Evolutionary conservation across 257 asterid species (phyloP).

Genomic region (Apocynum venetum): DNA sequence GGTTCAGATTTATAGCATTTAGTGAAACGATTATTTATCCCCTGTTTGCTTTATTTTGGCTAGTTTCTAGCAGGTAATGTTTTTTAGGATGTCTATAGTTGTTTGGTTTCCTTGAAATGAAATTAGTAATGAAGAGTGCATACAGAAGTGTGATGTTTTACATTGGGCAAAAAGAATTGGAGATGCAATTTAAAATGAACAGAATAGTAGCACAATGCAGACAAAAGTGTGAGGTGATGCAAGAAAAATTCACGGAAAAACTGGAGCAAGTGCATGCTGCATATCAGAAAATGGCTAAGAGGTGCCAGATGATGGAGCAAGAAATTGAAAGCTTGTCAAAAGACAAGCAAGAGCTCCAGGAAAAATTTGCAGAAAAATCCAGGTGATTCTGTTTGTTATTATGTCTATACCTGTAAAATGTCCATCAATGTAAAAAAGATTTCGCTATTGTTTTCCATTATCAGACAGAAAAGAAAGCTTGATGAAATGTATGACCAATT

Average conservation of each 20-base stretch:
- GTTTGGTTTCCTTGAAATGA: constrained; percentile 35
- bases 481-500: constrained; percentile 96
- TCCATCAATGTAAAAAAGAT: neutral
- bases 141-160: constrained; percentile 72
- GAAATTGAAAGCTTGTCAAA: constrained; percentile 68
- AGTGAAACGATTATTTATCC: neutral
- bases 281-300: constrained; percentile 77
- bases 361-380: constrained; percentile 87
- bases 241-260: constrained; percentile 82
- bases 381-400: constrained; percentile 39
- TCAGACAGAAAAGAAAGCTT: constrained; percentile 97
- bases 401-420: neutral
- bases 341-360: constrained; percentile 93
- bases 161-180: constrained; percentile 85
- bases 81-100: constrained; percentile 7
- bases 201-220: constrained; percentile 70
- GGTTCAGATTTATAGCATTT: neutral
- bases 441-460: constrained; percentile 12
- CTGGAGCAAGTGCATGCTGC: constrained; percentile 81
- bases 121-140: constrained; percentile 64
- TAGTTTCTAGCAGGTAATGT: neutral
- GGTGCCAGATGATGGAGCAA: constrained; percentile 90
- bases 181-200: constrained; percentile 83
- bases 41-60: neutral
- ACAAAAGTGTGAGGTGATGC: constrained; percentile 84